Base-by-base conservation (phyloP, 805 yeast genomes). In the Yarrowia sp. region DNA sequence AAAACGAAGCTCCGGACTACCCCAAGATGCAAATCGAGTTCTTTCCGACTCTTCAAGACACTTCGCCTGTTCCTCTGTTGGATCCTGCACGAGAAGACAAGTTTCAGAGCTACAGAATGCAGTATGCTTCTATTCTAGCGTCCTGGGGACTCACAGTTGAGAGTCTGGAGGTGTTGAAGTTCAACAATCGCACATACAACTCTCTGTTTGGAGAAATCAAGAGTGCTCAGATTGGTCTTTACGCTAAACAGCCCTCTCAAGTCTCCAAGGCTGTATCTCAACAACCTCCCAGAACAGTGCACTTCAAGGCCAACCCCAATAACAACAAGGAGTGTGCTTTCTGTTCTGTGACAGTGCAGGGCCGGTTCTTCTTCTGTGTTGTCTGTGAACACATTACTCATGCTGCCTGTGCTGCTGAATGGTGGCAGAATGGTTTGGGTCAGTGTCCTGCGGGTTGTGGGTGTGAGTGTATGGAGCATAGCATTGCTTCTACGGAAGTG, bases 391-490 rank as follows among this genome's bases (percentile, higher is more conserved):
- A 94, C 77, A 80, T 90, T 2, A 73, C 90, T 71, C 98, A 93
- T 75, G 84, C 91, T 2, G 80, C 80, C 24, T 93, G 98, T 79
- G 95, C 96, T 0, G 77, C 82, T 19, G 83, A 83, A 63, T 93
- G 98, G 97, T 92, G 96, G 91, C 76, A 77, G 15, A 71, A 74
- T 89, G 77, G 77, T 9, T 72, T 75, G 1, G 79, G 75, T 9
- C 90, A 88, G 72, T 91, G 97, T 76, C 87, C 96, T 0, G 84
- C 90, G 55, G 97, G 97, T 0, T 92, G 97, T 80, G 96, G 96
- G 0, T 92, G 97, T 73, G 70, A 74, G 6, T 91, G 97, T 77
- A 61, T 61, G 55, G 55, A 36, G 10, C 66, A 65, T 39, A 58
- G 49, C 13, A 65, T 65, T 39, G 66, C 55, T 36, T 19, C 43